Percentiles rank a stretch among this genome's conserved stretches.
Conservation (phyloP, 495 filamentous ascomycete genomes). For the Penicillium herquei region DNA sequence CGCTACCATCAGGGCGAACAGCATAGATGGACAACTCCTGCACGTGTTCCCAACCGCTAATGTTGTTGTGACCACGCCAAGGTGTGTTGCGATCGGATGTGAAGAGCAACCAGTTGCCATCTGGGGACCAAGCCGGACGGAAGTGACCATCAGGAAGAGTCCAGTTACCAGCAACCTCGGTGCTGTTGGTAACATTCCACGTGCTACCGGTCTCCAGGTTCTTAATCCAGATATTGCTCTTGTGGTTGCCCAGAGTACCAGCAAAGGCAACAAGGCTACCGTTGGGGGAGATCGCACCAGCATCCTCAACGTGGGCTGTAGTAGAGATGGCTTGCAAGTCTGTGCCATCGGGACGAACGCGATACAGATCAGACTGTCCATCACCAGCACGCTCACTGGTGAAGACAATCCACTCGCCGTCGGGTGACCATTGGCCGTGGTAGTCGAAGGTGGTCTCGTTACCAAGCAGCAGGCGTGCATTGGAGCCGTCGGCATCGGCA, state of each 20-base stretch:
- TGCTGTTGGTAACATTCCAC: conserved; percentile 12
- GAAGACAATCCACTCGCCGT: conserved; percentile 18
- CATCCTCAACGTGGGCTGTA: conserved; percentile 12
- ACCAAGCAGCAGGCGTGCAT: conserved; percentile 19
- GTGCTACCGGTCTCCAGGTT: conserved; percentile 4
- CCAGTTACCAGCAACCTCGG: background rate
- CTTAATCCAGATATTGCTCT: conserved; percentile 14
- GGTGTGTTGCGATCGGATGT: conserved; percentile 13
- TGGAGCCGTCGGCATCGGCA: conserved; percentile 25
- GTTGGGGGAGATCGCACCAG: conserved; percentile 8
- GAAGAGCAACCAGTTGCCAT: conserved; percentile 16
- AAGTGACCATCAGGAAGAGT: conserved; percentile 14
- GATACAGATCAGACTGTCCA: conserved; percentile 17
- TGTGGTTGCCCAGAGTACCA: conserved; percentile 6
- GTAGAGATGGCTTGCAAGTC: conserved; percentile 5
- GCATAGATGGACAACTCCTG: conserved; percentile 11
- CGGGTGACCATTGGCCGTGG: conserved; percentile 23
- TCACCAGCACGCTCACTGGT: conserved; percentile 14
- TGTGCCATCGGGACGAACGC: conserved; percentile 12
- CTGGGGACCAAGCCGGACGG: conserved; percentile 23
- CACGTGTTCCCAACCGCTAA: conserved; percentile 13
- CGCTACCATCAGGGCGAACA: conserved; percentile 8
- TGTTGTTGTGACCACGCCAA: conserved; percentile 10
- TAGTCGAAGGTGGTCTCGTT: conserved; percentile 27
- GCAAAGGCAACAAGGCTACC: conserved; percentile 11